Evolutionary conservation across 2,329 filamentous ascomycete species (phyloP).

Genomic region (Ascochyta clinopodiicola): DNA sequence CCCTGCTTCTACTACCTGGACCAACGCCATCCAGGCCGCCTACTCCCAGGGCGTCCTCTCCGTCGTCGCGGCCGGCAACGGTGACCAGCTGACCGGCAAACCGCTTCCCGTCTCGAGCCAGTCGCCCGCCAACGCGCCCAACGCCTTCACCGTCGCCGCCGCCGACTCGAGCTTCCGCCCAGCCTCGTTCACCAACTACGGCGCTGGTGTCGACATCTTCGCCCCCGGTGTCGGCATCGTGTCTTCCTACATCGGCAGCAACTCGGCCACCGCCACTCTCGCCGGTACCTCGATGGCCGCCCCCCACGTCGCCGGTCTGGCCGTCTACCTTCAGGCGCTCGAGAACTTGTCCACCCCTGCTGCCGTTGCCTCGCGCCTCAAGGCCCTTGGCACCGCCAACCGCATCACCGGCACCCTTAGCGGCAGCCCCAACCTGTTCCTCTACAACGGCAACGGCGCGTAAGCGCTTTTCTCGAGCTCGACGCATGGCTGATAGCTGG

Average conservation of each 20-base stretch:
- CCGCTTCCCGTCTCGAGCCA: slow-evolving; percentile 23
- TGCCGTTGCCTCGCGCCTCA: slow-evolving; percentile 22
- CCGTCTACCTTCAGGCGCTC: slow-evolving; percentile 67
- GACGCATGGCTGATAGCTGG: not conserved
- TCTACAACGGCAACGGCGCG: slow-evolving; percentile 31
- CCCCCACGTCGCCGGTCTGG: slow-evolving; percentile 70
- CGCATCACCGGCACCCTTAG: slow-evolving; percentile 12
- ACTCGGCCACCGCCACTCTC: slow-evolving; percentile 45
- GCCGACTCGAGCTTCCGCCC: slow-evolving; percentile 28
- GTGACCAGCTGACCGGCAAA: slow-evolving; percentile 15
- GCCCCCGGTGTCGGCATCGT: slow-evolving; percentile 44
- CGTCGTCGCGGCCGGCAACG: slow-evolving; percentile 44
- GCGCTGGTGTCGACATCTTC: slow-evolving; percentile 35
- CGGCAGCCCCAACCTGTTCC: slow-evolving; percentile 27
- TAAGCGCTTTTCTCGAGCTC: not conserved
- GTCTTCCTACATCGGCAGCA: slow-evolving; percentile 52
- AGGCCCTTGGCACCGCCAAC: slow-evolving; percentile 17
- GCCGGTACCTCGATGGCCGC: slow-evolving; percentile 70
- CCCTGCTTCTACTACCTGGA: slow-evolving; percentile 26
- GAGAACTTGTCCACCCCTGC: slow-evolving; percentile 36
- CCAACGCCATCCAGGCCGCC: slow-evolving; percentile 33
- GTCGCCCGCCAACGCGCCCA: slow-evolving; percentile 36
- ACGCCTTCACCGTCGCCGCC: slow-evolving; percentile 40
- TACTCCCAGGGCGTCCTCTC: slow-evolving; percentile 33
- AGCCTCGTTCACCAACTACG: slow-evolving; percentile 41